A percentile compares a stretch with the other conserved stretches of the same genome.
Conservation (phyloP, 305 asterid species). For the Solanum hybrid region DNA sequence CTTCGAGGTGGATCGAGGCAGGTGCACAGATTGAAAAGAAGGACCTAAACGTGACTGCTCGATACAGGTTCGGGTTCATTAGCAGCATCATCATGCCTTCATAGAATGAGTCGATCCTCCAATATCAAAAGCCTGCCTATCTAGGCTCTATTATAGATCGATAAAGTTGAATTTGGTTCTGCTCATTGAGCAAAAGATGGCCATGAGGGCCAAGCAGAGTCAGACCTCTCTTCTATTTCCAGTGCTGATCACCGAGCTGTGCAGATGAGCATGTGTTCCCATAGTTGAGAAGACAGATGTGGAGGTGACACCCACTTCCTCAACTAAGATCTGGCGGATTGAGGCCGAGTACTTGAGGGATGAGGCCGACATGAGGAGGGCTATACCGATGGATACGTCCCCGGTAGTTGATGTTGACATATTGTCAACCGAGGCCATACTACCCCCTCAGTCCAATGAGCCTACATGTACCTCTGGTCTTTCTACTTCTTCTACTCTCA, state of each 20-base stretch:
- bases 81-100: neutral
- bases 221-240: too few species aligned
- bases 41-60: neutral
- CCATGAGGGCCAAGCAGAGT: neutral
- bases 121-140: neutral
- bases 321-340: neutral
- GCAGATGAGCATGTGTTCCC: neutral
- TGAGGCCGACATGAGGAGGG: neutral
- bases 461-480: neutral
- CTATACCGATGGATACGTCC: neutral
- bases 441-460: neutral
- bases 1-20: neutral
- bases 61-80: neutral
- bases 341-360: neutral
- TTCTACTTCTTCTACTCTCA: neutral
- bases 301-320: neutral
- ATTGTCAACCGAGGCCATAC: neutral
- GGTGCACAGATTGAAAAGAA: neutral
- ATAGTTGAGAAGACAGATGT: neutral
- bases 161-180: neutral
- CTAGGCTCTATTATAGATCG: neutral
- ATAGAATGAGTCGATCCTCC: neutral
- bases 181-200: neutral
- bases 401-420: neutral
- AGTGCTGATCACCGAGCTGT: neutral